These are phyloP conservation scores for Chaetomium fimeti DNA, from an alignment of 495 filamentous ascomycete species.

Conservation along the genomic window DNA sequence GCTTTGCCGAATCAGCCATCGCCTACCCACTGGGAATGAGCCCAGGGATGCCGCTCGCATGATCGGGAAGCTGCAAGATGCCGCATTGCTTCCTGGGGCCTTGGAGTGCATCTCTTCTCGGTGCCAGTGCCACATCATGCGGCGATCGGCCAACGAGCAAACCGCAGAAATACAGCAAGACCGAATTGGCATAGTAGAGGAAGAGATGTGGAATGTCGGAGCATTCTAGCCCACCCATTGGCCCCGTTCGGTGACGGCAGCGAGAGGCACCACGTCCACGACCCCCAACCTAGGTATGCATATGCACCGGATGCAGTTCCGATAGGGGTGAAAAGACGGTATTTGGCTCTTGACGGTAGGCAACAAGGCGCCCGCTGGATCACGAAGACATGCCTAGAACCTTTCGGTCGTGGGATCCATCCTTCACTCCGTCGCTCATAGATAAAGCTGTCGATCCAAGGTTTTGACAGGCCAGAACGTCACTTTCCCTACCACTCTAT, in stretches of 20 bases:
- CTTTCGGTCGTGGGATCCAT: too few species aligned
- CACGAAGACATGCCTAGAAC: not conserved
- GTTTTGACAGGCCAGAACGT: too few species aligned
- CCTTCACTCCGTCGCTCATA: too few species aligned
- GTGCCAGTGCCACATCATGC: not conserved
- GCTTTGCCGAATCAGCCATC: constrained; percentile 3
- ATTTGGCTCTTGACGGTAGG: not conserved
- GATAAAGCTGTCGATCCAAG: too few species aligned
- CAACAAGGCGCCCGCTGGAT: not conserved
- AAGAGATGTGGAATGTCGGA: not conserved
- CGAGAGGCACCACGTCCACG: not conserved
- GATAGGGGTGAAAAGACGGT: not conserved
- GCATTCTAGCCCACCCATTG: not conserved
- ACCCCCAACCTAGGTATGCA: not conserved
- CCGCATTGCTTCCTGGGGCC: not conserved
- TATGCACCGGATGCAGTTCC: constrained; percentile 15
- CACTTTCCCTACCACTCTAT: too few species aligned
- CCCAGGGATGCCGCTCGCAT: not conserved
- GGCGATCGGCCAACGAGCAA: not conserved
- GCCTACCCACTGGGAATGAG: not conserved
- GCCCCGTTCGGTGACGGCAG: not conserved
- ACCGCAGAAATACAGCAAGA: not conserved
- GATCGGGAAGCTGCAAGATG: constrained; percentile 3
- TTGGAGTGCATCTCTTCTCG: not conserved
- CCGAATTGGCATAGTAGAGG: not conserved